Evolutionary conservation across 1,139 yeast species (phyloP), one percentile per base, ranked within the genome.

Genomic region (Debaryomyces fabryi): DNA sequence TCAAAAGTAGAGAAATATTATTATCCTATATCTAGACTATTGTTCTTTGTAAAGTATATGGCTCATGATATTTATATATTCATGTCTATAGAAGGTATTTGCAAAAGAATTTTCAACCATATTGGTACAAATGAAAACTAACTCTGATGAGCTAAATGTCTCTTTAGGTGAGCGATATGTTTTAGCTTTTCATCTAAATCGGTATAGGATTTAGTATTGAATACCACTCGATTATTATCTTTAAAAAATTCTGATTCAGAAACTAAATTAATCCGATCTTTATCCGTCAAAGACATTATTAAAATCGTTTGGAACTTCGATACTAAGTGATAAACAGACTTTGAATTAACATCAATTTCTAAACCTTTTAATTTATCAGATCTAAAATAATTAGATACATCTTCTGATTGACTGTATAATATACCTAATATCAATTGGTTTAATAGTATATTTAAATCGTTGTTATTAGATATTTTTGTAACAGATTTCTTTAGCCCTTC

Each of bases 401-500:
- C 67, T 50, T 78, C 76, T 0, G 88, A 81, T 54, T 86, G 87
- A 45, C 73, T 74, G 45, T 82, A 78, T 25, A 90, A 78, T 16
- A 90, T 85, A 44, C 78, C 76, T 46, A 86, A 69, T 2, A 88
- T 81, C 20, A 85, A 77, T 51, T 76, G 76, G 54, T 84, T 82
- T 36, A 89, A 77, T 8, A 80, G 67, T 38, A 81, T 59, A 49
- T 80, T 85, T 50, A 87, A 67, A 29, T 83, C 87, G 55, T 86
- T 84, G 54, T 86, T 89, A 32, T 71, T 76, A 9, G 88, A 78
- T 20, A 92, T 86, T 33, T 82, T 79, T 18, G 80, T 69, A 32
- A 93, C 71, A 0, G 89, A 81, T 3, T 70, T 69, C 53, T 81
- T 82, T 46, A 93, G 71, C 0, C 88, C 93, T 4, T 79, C 83